phyloP scores from a whole-genome alignment of 2,329 filamentous ascomycete species.

The Bipolaris zeicola region DNA sequence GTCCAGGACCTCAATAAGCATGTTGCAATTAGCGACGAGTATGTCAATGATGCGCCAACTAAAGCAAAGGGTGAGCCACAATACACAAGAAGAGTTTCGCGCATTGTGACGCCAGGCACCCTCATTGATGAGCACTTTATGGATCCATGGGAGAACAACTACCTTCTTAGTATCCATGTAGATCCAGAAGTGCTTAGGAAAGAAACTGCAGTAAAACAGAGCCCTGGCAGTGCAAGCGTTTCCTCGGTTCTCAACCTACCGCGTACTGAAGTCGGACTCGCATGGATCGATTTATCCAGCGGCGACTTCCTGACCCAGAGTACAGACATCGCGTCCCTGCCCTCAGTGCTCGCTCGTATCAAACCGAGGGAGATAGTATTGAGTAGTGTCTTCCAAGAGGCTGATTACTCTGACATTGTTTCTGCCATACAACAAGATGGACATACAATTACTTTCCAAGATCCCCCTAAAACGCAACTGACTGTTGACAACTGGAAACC shows the following conservation, averaged over 20 bases:
- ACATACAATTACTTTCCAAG: constrained; percentile 75
- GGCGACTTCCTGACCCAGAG: constrained; percentile 90
- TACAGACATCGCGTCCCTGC: constrained; percentile 70
- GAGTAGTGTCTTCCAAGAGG: constrained; percentile 59
- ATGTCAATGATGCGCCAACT: constrained; percentile 72
- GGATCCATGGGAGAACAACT: constrained; percentile 92
- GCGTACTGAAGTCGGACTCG: constrained; percentile 68
- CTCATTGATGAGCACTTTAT: constrained; percentile 98
- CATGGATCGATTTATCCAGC: constrained; percentile 95
- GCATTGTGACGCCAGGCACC: constrained; percentile 92
- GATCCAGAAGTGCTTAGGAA: constrained; percentile 41
- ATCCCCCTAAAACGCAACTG: constrained; percentile 51
- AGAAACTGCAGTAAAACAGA: constrained; percentile 31
- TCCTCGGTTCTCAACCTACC: constrained; percentile 47
- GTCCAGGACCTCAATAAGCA: constrained; percentile 90
- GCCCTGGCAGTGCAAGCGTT: constrained; percentile 35
- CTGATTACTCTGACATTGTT: constrained; percentile 66
- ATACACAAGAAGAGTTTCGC: constrained; percentile 82
- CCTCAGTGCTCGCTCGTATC: constrained; percentile 83
- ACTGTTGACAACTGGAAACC: constrained; percentile 69
- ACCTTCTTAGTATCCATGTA: constrained; percentile 79
- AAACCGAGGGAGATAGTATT: constrained; percentile 84
- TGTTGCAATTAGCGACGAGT: constrained; percentile 94
- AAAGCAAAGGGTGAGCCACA: constrained; percentile 78
- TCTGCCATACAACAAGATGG: constrained; percentile 75